Evolutionary conservation across 176 grass and related monocot genomes (phyloP).

Genomic region (Dactylis glomerata): DNA sequence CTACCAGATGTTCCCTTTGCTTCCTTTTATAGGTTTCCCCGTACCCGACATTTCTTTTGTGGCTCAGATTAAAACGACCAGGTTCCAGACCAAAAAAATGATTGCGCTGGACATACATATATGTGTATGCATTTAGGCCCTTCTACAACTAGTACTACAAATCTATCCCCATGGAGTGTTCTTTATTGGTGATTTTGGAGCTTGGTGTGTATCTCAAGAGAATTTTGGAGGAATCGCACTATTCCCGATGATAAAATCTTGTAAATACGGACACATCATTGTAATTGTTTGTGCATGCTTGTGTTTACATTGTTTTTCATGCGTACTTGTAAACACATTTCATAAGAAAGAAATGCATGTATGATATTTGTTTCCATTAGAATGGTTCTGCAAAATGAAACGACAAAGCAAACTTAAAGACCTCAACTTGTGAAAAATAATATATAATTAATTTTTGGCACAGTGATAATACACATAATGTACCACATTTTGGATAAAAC

Average conservation of each 20-base stretch:
- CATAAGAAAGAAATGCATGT: too few relatives aligned
- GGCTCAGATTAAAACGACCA: conserved; percentile 2
- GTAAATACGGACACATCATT: background rate
- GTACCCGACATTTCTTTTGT: conserved; percentile 33
- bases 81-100: background rate
- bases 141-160: background rate
- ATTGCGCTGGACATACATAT: background rate
- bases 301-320: background rate
- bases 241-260: background rate
- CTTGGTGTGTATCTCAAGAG: background rate
- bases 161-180: background rate
- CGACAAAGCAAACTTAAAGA: too few relatives aligned
- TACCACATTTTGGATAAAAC: too few relatives aligned
- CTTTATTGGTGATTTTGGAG: background rate
- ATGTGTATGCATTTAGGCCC: background rate
- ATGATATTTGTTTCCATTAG: too few relatives aligned
- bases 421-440: too few relatives aligned
- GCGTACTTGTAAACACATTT: background rate
- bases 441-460: too few relatives aligned
- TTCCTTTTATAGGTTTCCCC: conserved; percentile 32
- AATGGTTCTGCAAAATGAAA: too few relatives aligned
- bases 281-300: background rate
- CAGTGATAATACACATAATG: too few relatives aligned
- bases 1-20: conserved; percentile 28
- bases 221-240: background rate